Conservation (phyloP, 2,329 filamentous ascomycete species). For the Talaromyces albobiverticillius region DNA sequence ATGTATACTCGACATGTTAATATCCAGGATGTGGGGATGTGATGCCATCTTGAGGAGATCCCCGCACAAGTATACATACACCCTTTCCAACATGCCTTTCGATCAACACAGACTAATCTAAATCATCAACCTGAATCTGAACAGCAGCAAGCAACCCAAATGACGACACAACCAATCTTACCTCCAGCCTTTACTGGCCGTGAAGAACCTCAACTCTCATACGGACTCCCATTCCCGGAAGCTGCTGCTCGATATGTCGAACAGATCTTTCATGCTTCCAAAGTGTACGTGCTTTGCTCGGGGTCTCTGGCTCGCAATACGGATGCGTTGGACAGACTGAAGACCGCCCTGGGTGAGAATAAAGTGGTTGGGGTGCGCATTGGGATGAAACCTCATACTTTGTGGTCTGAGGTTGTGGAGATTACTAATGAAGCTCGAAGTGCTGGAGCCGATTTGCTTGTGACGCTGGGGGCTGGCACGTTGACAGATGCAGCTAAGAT, state of each 20-base stretch:
- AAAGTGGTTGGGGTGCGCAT: conserved; percentile 44
- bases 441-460: conserved; percentile 46
- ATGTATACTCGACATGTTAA: too few species aligned
- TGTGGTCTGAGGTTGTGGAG: conserved; percentile 52
- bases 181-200: conserved; percentile 37
- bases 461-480: conserved; percentile 56
- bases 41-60: too few species aligned
- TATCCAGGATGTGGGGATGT: too few species aligned
- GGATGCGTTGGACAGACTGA: conserved; percentile 42
- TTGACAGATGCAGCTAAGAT: conserved; percentile 58
- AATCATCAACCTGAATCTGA: too few species aligned
- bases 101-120: too few species aligned
- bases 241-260: conserved; percentile 46
- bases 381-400: conserved; percentile 55
- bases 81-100: too few species aligned
- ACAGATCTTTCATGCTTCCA: conserved; percentile 43
- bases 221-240: conserved; percentile 47
- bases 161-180: conserved; percentile 27
- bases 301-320: conserved; percentile 49
- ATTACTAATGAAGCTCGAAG: conserved; percentile 42
- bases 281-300: conserved; percentile 54
- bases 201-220: conserved; percentile 43
- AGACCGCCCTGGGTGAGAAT: conserved; percentile 38
- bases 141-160: too few species aligned
- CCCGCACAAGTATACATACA: too few species aligned